Percentiles rank a stretch among this genome's conserved stretches.
phyloP scores from a whole-genome alignment of 805 yeast species.

The Pichia kluyveri region DNA sequence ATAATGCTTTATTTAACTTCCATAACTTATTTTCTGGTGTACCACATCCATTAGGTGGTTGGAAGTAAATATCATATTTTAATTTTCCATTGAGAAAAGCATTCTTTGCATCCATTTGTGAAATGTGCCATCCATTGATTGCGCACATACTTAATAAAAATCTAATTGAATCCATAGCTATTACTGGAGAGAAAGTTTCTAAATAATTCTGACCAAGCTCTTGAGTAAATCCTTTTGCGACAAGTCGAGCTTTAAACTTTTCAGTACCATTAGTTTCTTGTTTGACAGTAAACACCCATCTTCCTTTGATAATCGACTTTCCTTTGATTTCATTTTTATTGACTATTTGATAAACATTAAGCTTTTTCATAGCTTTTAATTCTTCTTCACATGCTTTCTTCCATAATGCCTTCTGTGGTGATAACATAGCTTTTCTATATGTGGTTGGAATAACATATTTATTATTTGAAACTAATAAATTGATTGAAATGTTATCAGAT shows the following conservation, averaged over 20 bases:
- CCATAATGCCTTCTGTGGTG: not conserved
- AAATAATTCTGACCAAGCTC: slow-evolving; percentile 3
- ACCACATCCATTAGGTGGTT: slow-evolving; percentile 2
- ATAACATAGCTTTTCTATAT: not conserved
- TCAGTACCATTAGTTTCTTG: slow-evolving; percentile 1
- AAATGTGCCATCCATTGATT: not conserved
- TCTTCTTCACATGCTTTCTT: not conserved
- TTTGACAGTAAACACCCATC: slow-evolving; percentile 8
- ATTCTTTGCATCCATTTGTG: slow-evolving; percentile 9
- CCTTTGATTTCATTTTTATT: not conserved
- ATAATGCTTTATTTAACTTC: slow-evolving; percentile 1
- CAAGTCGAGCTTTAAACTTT: slow-evolving; percentile 6
- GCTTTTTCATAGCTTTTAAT: not conserved
- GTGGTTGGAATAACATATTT: no score
- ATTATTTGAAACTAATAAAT: no score
- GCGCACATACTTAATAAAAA: not conserved
- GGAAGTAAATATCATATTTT: slow-evolving; percentile 3
- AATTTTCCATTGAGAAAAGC: slow-evolving; percentile 7
- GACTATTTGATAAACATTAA: not conserved
- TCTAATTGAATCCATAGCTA: slow-evolving; percentile 2
- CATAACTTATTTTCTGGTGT: not conserved
- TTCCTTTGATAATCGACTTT: not conserved
- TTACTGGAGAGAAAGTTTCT: slow-evolving; percentile 5
- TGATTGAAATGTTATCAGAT: no score
- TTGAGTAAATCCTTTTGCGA: slow-evolving; percentile 8